Evolutionary conservation across 176 grass and related monocot species (phyloP).

Genomic region (Triticum urartu): DNA sequence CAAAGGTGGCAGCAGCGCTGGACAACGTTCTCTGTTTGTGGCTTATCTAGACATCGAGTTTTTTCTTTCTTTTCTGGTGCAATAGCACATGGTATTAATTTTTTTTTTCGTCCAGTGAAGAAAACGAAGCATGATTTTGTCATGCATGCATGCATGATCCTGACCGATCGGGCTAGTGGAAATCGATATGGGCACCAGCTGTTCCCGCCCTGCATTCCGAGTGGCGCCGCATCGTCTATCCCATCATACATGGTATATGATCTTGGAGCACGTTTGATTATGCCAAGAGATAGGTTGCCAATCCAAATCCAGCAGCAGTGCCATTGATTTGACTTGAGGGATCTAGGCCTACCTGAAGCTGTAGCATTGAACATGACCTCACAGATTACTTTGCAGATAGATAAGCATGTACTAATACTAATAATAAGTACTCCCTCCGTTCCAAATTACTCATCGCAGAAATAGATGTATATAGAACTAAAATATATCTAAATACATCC

Average conservation of each 20-base stretch:
- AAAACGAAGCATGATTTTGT: neutral
- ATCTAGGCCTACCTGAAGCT: constrained; percentile 10
- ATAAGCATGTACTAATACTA: neutral
- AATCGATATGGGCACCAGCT: neutral
- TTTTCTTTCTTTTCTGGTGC: neutral
- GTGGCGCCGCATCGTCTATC: neutral
- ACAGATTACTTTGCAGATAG: neutral
- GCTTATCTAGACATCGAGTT: neutral
- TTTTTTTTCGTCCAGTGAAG: neutral
- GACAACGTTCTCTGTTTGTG: neutral
- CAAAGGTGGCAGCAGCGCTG: neutral
- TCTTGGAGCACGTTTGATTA: neutral
- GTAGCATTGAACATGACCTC: neutral
- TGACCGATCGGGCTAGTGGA: neutral
- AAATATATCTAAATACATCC: too few species aligned
- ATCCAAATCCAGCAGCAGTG: constrained; percentile 5
- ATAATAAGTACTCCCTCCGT: too few species aligned
- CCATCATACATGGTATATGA: neutral
- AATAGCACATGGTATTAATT: neutral
- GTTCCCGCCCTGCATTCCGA: neutral
- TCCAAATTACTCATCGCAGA: too few species aligned
- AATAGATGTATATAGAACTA: too few species aligned
- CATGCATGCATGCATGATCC: neutral
- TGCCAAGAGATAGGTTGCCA: neutral
- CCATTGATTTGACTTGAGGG: neutral